Evolutionary conservation across 1,139 yeast species (phyloP).

Genomic region (Geotrichum carabidarum): DNA sequence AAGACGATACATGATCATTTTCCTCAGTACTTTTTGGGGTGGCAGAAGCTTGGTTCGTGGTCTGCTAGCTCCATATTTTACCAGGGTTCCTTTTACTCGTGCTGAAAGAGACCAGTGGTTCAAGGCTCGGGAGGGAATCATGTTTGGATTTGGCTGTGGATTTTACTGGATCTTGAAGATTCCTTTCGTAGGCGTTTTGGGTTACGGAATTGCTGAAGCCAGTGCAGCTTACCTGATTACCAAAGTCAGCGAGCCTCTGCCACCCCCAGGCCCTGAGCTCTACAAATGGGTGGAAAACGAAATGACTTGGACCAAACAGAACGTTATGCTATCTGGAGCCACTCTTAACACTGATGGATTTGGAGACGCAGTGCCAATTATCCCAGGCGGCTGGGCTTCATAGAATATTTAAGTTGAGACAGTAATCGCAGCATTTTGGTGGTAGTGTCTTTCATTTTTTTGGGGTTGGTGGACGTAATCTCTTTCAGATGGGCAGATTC

Average conservation of each 20-base stretch:
- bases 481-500: neutral
- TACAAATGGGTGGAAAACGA: conserved; percentile 30
- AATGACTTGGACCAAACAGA: conserved; percentile 29
- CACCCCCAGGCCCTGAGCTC: conserved; percentile 30
- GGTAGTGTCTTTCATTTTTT: neutral
- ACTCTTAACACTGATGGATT: conserved; percentile 18
- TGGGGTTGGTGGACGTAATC: conserved; percentile 3
- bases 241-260: conserved; percentile 52
- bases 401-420: neutral
- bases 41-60: conserved; percentile 45
- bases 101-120: conserved; percentile 50
- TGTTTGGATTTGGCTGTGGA: conserved; percentile 56
- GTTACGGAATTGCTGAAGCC: conserved; percentile 54
- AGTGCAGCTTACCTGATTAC: conserved; percentile 53
- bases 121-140: conserved; percentile 51
- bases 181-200: conserved; percentile 47
- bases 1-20: conserved; percentile 36
- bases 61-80: conserved; percentile 50
- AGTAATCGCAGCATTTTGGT: neutral
- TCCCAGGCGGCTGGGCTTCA: conserved; percentile 17
- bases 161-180: conserved; percentile 44
- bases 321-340: conserved; percentile 12
- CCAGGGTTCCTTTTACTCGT: conserved; percentile 44
- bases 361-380: conserved; percentile 8
- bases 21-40: conserved; percentile 47